Base-by-base conservation (phyloP, 495 filamentous ascomycete species). In the Rhypophila decipiens region DNA sequence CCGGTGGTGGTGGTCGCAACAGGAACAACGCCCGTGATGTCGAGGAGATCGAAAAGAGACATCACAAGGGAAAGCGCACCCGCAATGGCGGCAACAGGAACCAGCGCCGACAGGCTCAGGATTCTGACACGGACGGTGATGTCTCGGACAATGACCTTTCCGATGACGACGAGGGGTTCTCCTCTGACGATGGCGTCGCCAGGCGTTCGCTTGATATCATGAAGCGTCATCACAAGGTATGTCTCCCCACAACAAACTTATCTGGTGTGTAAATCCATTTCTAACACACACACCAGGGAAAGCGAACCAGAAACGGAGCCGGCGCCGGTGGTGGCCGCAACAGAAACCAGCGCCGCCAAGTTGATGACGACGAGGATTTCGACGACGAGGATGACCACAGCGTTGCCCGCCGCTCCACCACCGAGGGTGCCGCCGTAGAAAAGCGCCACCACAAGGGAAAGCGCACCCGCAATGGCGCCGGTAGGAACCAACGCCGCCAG, bases 141-240 rank as follows among this genome's bases (percentile, higher is more conserved):
- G n/a, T n/a, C n/a, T n/a, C n/a, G n/a, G n/a, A n/a, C n/a, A n/a
- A n/a, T n/a, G n/a, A n/a, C n/a, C n/a, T n/a, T n/a, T n/a, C n/a
- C n/a, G n/a, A n/a, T n/a, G n/a, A n/a, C n/a, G n/a, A n/a, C n/a
- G n/a, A n/a, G n/a, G n/a, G n/a, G n/a, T n/a, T n/a, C n/a, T n/a
- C n/a, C n/a, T n/a, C n/a, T n/a, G n/a, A n/a, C n/a, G n/a, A n/a
- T n/a, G n/a, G n/a, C n/a, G n/a, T n/a, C n/a, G n/a, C n/a, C n/a
- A n/a, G n/a, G n/a, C n/a, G 49, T 0, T 39, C 49, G 9, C 49
- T 21, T 21, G 50, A 50, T 11, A 39, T 53, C 31, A 47, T 46
- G 21, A 35, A 36, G 15, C 38, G 54, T 13, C 59, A 65, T 20
- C 60, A 64, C 37, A 40, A 54, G 34, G 55, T 51, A 46, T 46